phyloP scores from a whole-genome alignment of 352 stramenopile species.

The Saprolegnia parasitica region DNA sequence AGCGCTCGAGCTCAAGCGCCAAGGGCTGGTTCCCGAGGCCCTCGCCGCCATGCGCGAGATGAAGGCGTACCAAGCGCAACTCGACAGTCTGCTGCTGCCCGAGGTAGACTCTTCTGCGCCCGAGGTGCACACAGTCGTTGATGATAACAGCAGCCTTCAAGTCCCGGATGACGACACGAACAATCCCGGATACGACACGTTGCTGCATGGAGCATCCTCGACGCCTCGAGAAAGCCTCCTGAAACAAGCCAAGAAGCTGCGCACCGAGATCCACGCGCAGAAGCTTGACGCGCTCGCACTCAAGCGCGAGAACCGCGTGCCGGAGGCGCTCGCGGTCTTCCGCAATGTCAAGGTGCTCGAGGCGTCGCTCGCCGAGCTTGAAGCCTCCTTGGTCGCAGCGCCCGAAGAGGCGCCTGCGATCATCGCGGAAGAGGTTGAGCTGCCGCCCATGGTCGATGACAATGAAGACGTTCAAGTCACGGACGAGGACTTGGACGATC shows the following conservation, averaged over 20 bases:
- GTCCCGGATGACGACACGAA: slow-evolving; percentile 58
- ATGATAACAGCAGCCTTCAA: slow-evolving; percentile 39
- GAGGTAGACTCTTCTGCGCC: not conserved
- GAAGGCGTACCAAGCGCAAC: slow-evolving; percentile 35
- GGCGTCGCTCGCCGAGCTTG: not conserved
- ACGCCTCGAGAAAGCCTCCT: not conserved
- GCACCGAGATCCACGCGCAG: slow-evolving; percentile 35
- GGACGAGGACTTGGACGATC: slow-evolving; percentile 72
- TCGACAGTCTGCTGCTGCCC: not conserved
- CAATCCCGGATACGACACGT: slow-evolving; percentile 39
- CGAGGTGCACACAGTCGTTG: not conserved
- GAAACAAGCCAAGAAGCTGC: not conserved
- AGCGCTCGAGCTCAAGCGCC: slow-evolving; percentile 51
- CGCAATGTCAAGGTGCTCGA: slow-evolving; percentile 55
- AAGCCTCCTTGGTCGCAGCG: not conserved
- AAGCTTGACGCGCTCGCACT: slow-evolving; percentile 52
- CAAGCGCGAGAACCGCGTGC: slow-evolving; percentile 51
- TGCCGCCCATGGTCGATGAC: slow-evolving; percentile 24
- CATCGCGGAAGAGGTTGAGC: not conserved
- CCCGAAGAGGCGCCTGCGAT: not conserved
- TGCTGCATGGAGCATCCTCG: not conserved
- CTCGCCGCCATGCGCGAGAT: slow-evolving; percentile 56
- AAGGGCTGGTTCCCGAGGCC: slow-evolving; percentile 46
- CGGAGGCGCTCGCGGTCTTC: slow-evolving; percentile 51
- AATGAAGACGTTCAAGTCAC: slow-evolving; percentile 56